Conservation (phyloP, 176 grass and related monocot species). For the Calamus simplicifolius region DNA sequence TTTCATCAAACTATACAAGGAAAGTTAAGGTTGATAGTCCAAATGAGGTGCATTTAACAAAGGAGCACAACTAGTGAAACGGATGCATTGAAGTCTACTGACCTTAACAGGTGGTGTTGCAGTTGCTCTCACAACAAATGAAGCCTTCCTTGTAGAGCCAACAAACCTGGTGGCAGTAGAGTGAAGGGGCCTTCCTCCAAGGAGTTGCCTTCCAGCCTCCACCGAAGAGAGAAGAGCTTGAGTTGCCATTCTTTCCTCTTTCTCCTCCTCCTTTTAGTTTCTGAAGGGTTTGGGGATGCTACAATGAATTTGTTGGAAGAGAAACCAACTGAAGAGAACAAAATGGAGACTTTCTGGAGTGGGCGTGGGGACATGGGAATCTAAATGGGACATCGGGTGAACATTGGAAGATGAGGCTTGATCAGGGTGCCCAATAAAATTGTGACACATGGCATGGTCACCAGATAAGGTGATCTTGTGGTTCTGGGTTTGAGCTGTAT, state of each 20-base stretch:
- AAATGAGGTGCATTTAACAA: too few relatives aligned
- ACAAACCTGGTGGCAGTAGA: constrained; percentile 22
- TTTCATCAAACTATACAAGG: too few relatives aligned
- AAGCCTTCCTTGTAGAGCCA: constrained; percentile 31
- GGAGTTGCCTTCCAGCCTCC: constrained; percentile 63
- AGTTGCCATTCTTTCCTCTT: constrained; percentile 32
- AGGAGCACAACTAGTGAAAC: too few relatives aligned
- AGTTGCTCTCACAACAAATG: constrained; percentile 70
- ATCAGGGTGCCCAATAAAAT: constrained; percentile 52
- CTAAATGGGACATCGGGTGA: constrained; percentile 36
- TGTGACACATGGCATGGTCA: constrained; percentile 33
- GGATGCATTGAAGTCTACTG: too few relatives aligned
- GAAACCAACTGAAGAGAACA: constrained; percentile 21
- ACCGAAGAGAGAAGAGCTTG: constrained; percentile 75
- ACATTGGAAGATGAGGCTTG: constrained; percentile 41
- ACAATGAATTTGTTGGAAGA: constrained; percentile 4
- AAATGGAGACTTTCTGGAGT: constrained; percentile 7
- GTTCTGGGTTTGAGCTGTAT: neutral
- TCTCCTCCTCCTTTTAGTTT: neutral
- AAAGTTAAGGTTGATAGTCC: too few relatives aligned
- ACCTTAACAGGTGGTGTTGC: constrained; percentile 85
- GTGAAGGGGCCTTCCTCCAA: constrained; percentile 44
- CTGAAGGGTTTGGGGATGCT: constrained; percentile 6
- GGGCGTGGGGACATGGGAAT: constrained; percentile 43
- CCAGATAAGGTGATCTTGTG: constrained; percentile 43